These are phyloP conservation scores for Gossypium lobatum DNA, from an alignment of 441 rosid genomes.

Conservation along the genomic window DNA sequence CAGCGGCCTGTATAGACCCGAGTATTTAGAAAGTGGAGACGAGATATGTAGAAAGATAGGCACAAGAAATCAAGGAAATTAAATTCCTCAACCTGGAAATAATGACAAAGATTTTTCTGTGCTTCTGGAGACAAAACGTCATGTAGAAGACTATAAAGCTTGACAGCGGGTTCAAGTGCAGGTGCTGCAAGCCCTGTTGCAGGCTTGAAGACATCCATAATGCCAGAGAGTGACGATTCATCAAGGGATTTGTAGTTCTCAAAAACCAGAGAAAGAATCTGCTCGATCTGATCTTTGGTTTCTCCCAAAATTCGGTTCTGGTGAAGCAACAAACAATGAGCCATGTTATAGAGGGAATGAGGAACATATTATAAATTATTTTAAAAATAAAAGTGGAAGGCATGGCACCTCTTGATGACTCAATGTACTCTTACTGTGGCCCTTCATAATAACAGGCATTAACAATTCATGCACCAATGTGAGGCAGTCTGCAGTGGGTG, in stretches of 20 bases:
- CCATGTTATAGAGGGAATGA: slow-evolving; percentile 5
- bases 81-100: slow-evolving; percentile 65
- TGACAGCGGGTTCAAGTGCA: slow-evolving; percentile 85
- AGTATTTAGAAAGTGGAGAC: slow-evolving; percentile 14
- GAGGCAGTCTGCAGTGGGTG: slow-evolving; percentile 97
- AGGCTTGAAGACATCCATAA: slow-evolving; percentile 64
- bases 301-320: slow-evolving; percentile 94
- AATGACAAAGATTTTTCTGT: slow-evolving; percentile 77
- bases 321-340: slow-evolving; percentile 21
- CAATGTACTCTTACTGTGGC: slow-evolving; percentile 66
- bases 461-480: slow-evolving; percentile 76
- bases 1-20: slow-evolving; percentile 58
- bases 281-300: slow-evolving; percentile 92
- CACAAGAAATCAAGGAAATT: slow-evolving; percentile 2
- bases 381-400: not conserved
- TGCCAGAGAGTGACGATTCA: slow-evolving; percentile 75
- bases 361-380: slow-evolving; percentile 12
- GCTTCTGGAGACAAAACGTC: slow-evolving; percentile 92
- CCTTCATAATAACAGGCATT: slow-evolving; percentile 81
- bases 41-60: slow-evolving; percentile 8
- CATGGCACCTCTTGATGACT: slow-evolving; percentile 92
- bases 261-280: slow-evolving; percentile 72
- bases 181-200: slow-evolving; percentile 86
- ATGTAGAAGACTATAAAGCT: slow-evolving; percentile 81
- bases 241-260: slow-evolving; percentile 95